These are phyloP conservation scores for Pouteria campechiana DNA, from an alignment of 179 eudicot species.

Conservation along the genomic window DNA sequence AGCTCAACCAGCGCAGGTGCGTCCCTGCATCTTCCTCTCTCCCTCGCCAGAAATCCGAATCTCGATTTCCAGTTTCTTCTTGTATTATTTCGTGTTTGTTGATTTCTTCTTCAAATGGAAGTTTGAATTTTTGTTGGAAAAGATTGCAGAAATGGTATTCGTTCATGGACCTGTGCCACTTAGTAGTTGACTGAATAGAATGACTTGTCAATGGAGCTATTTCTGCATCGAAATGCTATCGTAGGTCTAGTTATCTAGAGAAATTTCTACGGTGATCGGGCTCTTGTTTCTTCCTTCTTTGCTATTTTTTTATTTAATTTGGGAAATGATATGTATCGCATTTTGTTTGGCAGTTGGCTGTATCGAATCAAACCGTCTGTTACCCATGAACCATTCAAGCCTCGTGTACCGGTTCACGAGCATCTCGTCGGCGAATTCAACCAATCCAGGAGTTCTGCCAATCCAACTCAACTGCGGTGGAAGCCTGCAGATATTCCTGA, in stretches of 20 bases:
- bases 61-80: too few relatives aligned
- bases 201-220: too few relatives aligned
- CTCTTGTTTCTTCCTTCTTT: too few relatives aligned
- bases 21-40: background rate
- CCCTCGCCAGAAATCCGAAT: too few relatives aligned
- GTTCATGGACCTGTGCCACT: too few relatives aligned
- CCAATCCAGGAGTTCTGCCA: conserved; percentile 66
- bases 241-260: too few relatives aligned
- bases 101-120: background rate
- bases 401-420: conserved; percentile 52
- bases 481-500: conserved; percentile 68
- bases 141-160: too few relatives aligned
- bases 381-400: conserved; percentile 89
- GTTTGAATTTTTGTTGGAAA: too few relatives aligned
- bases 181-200: too few relatives aligned
- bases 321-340: background rate
- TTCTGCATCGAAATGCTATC: too few relatives aligned
- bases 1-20: conserved; percentile 77
- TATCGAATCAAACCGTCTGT: conserved; percentile 96
- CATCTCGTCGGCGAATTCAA: conserved; percentile 82
- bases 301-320: background rate
- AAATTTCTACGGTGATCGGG: too few relatives aligned
- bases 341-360: conserved; percentile 55
- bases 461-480: conserved; percentile 92
- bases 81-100: background rate